Conservation (phyloP, 2,329 filamentous ascomycete species). For the Ophiostoma triangulosporum region DNA sequence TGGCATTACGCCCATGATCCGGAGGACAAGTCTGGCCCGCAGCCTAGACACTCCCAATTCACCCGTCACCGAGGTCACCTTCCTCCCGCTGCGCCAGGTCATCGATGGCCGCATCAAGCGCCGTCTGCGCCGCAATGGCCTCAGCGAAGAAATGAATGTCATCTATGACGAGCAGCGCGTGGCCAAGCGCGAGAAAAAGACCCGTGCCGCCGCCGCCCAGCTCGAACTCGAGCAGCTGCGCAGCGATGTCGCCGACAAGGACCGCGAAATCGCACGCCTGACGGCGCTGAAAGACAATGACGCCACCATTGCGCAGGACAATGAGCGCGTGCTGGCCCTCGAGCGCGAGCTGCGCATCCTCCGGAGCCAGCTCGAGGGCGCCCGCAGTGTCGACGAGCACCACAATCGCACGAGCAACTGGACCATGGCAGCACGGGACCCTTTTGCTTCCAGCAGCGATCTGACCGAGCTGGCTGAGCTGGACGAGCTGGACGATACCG, state of each 20-base stretch:
- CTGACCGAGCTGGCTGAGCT: background rate
- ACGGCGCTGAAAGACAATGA: slow-evolving; percentile 28
- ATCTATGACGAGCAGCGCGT: slow-evolving; percentile 34
- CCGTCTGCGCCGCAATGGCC: slow-evolving; percentile 39
- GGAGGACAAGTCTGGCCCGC: slow-evolving; percentile 34
- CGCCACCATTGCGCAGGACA: background rate
- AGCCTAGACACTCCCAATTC: slow-evolving; percentile 12
- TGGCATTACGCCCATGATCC: slow-evolving; percentile 46
- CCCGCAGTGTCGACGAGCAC: background rate
- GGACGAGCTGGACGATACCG: slow-evolving; percentile 20
- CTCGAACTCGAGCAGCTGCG: slow-evolving; percentile 36
- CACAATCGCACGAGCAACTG: slow-evolving; percentile 27
- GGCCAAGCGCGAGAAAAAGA: slow-evolving; percentile 27
- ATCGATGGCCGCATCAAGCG: slow-evolving; percentile 44
- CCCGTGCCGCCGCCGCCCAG: slow-evolving; percentile 24
- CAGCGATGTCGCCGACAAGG: slow-evolving; percentile 33
- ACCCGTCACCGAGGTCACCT: slow-evolving; percentile 27
- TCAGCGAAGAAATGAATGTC: slow-evolving; percentile 45
- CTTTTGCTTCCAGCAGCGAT: slow-evolving; percentile 23
- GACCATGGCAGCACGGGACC: slow-evolving; percentile 36
- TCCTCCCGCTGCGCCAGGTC: slow-evolving; percentile 39
- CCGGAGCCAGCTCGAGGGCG: slow-evolving; percentile 9
- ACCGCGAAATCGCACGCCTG: slow-evolving; percentile 33
- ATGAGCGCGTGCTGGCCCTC: slow-evolving; percentile 22
- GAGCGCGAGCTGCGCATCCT: slow-evolving; percentile 24